Conservation (phyloP, 495 filamentous ascomycete species). For the Amphirosellinia nigrospora region DNA sequence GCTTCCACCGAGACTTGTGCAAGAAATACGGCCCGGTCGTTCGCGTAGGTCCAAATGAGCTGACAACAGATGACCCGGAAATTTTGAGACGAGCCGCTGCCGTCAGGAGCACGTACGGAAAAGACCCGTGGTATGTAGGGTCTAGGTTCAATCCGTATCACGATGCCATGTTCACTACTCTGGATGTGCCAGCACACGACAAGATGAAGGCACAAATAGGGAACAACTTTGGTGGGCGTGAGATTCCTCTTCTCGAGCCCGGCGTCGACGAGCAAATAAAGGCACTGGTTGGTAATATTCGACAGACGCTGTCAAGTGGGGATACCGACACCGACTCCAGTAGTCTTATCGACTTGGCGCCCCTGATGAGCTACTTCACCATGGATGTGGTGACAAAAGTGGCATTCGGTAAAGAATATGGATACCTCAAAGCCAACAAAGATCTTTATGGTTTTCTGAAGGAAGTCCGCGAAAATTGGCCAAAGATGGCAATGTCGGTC, state of each 20-base stretch:
- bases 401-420: conserved; percentile 55
- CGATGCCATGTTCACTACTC: conserved; percentile 42
- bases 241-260: conserved; percentile 43
- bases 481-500: conserved; percentile 25
- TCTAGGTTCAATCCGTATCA: conserved; percentile 40
- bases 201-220: conserved; percentile 38
- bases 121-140: conserved; percentile 39
- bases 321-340: conserved; percentile 23
- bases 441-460: conserved; percentile 53
- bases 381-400: conserved; percentile 52
- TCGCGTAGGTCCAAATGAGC: conserved; percentile 42
- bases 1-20: conserved; percentile 24
- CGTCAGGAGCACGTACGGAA: conserved; percentile 37
- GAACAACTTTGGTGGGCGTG: conserved; percentile 49
- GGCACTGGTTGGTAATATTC: conserved; percentile 41
- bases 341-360: conserved; percentile 42
- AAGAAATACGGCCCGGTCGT: conserved; percentile 32
- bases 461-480: conserved; percentile 38
- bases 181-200: conserved; percentile 39
- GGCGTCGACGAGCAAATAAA: conserved; percentile 44
- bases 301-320: not conserved
- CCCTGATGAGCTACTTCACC: conserved; percentile 47
- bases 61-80: conserved; percentile 48
- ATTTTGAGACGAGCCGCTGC: conserved; percentile 39
- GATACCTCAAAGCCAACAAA: conserved; percentile 45